Base-by-base conservation (phyloP, 345 rosid species). In the Hirschfeldia incana region DNA sequence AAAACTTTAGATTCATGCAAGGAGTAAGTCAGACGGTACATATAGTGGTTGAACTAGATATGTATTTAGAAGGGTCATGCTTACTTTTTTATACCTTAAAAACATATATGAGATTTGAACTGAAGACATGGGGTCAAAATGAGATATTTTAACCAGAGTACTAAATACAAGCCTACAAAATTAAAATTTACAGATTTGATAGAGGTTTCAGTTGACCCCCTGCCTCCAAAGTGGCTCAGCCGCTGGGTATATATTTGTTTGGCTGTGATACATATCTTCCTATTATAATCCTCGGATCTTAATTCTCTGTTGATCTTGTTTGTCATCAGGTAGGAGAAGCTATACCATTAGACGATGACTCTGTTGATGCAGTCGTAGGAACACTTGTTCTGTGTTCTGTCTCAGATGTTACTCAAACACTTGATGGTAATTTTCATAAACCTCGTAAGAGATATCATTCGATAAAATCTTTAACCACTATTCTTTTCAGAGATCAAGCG, bases 401-500 rank as follows among this genome's bases (percentile, higher is more conserved):
- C 21, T 15, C 58, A n/a, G 58, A 51, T 51, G 58, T 51, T 15
- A 51, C 17, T 15, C 58, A 51, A 51, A 51, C 58, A 51, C 58
- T 51, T 51, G 6, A 51, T n/a, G 58, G 58, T 51, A 51, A 51
- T 5, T 51, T 5, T 21, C 63, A 58, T 57, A 26, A 58, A 58
- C 63, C 53, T 6, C 36, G 16, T n/a, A n/a, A 61, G 16, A 39
- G 29, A 28, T 42, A 15, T 42, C 69, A 6, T n/a, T 65, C 9
- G 65, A 51, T 75, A 10, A 49, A 3, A 49, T 66, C 33, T 21
- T 11, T 21, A 44, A 17, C 63, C 33, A 7, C 4, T 28, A 12
- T 46, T 65, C 39, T n/a, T 28, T 55, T 57, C 76, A 93, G 98
- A 93, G 88, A 86, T 91, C 73, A 86, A 83, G 79, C 86, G 98